Percentiles rank a stretch among this genome's conserved stretches.
Conservation (phyloP, 768 basidiomycete species). For the Thelephora aurantiotincta region DNA sequence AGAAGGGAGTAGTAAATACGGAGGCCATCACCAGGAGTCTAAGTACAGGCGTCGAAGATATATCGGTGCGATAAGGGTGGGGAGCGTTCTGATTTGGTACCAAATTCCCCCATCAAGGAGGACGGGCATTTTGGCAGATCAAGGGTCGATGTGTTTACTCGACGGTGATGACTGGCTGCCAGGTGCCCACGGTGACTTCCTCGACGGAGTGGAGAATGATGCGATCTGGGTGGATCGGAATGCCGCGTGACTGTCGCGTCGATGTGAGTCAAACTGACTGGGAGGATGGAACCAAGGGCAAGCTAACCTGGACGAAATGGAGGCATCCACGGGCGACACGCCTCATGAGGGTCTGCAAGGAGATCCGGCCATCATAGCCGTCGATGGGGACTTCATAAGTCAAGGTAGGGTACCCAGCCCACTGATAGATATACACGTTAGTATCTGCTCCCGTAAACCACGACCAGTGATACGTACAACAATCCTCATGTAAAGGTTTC, state of each 20-base stretch:
- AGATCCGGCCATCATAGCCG: slow-evolving; percentile 47
- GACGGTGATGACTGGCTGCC: slow-evolving; percentile 48
- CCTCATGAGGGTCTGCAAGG: slow-evolving; percentile 52
- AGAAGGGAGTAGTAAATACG: no score
- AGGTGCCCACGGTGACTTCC: slow-evolving; percentile 51
- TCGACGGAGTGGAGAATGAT: slow-evolving; percentile 61
- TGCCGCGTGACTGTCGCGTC: slow-evolving; percentile 41
- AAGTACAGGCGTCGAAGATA: no score
- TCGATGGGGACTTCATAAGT: slow-evolving; percentile 68
- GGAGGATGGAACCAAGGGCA: slow-evolving; percentile 1
- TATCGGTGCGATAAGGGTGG: no score
- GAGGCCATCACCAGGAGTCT: no score
- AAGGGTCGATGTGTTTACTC: slow-evolving; percentile 7
- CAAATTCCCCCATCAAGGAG: no score
- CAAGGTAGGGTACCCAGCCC: slow-evolving; percentile 55
- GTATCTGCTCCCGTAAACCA: slow-evolving; percentile 1
- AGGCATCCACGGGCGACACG: slow-evolving; percentile 57
- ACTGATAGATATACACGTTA: slow-evolving; percentile 24
- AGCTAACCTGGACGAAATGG: slow-evolving; percentile 56
- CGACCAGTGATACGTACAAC: slow-evolving; percentile 29
- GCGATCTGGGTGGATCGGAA: slow-evolving; percentile 56
- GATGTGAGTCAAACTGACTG: background rate
- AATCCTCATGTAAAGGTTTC: slow-evolving; percentile 46
- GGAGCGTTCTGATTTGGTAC: no score
- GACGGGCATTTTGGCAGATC: no score